Percentiles rank a stretch among this genome's conserved stretches.
These are phyloP conservation scores for Hypoxylon sp. DNA, from an alignment of 2,329 filamentous ascomycete genomes.

Conservation along the genomic window DNA sequence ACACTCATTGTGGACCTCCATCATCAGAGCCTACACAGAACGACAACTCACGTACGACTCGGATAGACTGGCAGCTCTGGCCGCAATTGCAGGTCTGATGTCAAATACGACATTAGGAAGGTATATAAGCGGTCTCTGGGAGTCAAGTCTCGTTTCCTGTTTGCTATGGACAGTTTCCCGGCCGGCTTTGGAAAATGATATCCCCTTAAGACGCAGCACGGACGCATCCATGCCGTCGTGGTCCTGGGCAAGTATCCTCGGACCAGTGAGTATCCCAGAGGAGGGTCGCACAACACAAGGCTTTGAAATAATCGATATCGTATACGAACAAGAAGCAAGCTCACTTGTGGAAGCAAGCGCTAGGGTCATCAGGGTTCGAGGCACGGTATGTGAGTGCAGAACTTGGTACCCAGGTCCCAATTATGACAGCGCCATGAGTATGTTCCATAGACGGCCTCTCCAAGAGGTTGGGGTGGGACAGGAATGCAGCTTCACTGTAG, in stretches of 20 bases:
- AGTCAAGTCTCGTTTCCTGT: neutral
- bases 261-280: neutral
- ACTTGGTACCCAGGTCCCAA: neutral
- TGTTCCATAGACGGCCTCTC: neutral
- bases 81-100: neutral
- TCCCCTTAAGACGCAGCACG: neutral
- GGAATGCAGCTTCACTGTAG: neutral
- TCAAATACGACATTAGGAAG: neutral
- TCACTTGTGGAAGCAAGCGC: conserved; percentile 5
- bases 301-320: neutral
- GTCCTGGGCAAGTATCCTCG: conserved; percentile 18
- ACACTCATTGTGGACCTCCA: neutral
- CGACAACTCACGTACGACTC: conserved; percentile 10
- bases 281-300: neutral
- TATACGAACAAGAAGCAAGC: neutral
- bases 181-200: neutral
- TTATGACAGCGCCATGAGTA: neutral
- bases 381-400: conserved; percentile 9
- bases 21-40: neutral
- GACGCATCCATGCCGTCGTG: conserved; percentile 7
- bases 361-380: neutral
- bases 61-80: neutral
- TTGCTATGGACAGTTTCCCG: neutral
- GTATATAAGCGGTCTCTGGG: conserved; percentile 12
- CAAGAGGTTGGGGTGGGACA: neutral